These are phyloP conservation scores for Coniella vitis DNA, from an alignment of 2,329 filamentous ascomycete genomes.

Conservation along the genomic window DNA sequence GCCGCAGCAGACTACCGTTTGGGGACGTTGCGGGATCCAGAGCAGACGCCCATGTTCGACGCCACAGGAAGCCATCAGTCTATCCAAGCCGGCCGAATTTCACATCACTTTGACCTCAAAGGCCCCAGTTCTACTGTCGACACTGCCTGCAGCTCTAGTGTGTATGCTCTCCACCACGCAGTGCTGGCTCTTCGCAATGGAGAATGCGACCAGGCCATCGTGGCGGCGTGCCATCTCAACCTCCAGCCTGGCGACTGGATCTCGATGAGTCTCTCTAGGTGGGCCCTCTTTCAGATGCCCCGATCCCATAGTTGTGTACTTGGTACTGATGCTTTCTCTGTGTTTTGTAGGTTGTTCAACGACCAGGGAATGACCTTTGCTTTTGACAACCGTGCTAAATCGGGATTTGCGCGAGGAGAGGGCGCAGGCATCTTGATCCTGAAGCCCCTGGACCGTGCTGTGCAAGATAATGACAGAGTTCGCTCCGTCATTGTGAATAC, in stretches of 20 bases:
- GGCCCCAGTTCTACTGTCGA: slow-evolving; percentile 25
- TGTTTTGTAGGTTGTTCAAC: slow-evolving; percentile 19
- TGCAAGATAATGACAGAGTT: slow-evolving; percentile 25
- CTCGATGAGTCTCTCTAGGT: slow-evolving; percentile 12
- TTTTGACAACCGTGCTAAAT: slow-evolving; percentile 25
- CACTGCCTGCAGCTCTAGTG: slow-evolving; percentile 23
- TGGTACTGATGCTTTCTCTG: neutral
- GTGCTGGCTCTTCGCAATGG: slow-evolving; percentile 24
- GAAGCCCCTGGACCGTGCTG: slow-evolving; percentile 30
- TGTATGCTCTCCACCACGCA: slow-evolving; percentile 24
- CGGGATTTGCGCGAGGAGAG: slow-evolving; percentile 32
- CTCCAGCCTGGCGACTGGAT: slow-evolving; percentile 16
- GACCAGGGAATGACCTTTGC: slow-evolving; percentile 19
- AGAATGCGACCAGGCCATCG: slow-evolving; percentile 22
- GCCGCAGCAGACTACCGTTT: slow-evolving; percentile 18
- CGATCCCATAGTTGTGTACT: neutral
- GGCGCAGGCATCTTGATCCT: slow-evolving; percentile 29
- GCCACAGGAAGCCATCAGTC: slow-evolving; percentile 15
- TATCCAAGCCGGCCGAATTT: slow-evolving; percentile 21
- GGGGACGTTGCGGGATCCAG: slow-evolving; percentile 14
- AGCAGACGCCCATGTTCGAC: slow-evolving; percentile 17
- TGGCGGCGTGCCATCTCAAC: slow-evolving; percentile 2
- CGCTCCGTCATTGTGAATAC: slow-evolving; percentile 25
- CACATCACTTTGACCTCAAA: slow-evolving; percentile 24
- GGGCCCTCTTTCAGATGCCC: neutral